phyloP scores from a whole-genome alignment of 1,139 yeast species.

The Wickerhamomyces sp. region DNA sequence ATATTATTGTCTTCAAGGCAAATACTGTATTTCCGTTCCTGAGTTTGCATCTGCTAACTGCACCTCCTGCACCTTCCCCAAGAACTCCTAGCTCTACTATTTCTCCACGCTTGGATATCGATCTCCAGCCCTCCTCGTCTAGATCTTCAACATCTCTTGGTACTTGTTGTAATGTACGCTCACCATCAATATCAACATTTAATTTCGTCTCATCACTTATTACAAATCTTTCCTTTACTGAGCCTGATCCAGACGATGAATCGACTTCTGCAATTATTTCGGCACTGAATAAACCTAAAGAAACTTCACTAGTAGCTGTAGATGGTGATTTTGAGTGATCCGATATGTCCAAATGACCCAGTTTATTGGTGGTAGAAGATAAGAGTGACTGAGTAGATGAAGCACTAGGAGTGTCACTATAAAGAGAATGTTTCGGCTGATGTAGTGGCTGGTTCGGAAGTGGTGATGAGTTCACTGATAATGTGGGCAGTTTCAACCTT shows the following conservation, averaged over 20 bases:
- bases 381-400: slow-evolving; percentile 14
- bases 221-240: not conserved
- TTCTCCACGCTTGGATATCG: slow-evolving; percentile 50
- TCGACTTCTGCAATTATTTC: slow-evolving; percentile 35
- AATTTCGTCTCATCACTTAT: not conserved
- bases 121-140: slow-evolving; percentile 76
- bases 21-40: slow-evolving; percentile 55
- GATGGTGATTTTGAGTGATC: slow-evolving; percentile 22
- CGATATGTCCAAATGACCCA: slow-evolving; percentile 16
- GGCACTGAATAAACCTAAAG: slow-evolving; percentile 30
- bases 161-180: slow-evolving; percentile 7
- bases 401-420: slow-evolving; percentile 7
- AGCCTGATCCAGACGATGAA: not conserved
- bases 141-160: slow-evolving; percentile 48
- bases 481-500: slow-evolving; percentile 29
- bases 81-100: slow-evolving; percentile 62
- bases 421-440: slow-evolving; percentile 2
- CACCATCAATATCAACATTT: slow-evolving; percentile 4
- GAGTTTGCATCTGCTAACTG: slow-evolving; percentile 73
- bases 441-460: slow-evolving; percentile 1
- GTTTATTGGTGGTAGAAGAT: slow-evolving; percentile 11
- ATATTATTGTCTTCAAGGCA: slow-evolving; percentile 72
- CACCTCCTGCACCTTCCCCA: slow-evolving; percentile 96
- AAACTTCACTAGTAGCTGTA: slow-evolving; percentile 24
- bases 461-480: slow-evolving; percentile 22